These are phyloP conservation scores for Colletotrichum sp. DNA, from an alignment of 2,329 filamentous ascomycete species.

Conservation along the genomic window DNA sequence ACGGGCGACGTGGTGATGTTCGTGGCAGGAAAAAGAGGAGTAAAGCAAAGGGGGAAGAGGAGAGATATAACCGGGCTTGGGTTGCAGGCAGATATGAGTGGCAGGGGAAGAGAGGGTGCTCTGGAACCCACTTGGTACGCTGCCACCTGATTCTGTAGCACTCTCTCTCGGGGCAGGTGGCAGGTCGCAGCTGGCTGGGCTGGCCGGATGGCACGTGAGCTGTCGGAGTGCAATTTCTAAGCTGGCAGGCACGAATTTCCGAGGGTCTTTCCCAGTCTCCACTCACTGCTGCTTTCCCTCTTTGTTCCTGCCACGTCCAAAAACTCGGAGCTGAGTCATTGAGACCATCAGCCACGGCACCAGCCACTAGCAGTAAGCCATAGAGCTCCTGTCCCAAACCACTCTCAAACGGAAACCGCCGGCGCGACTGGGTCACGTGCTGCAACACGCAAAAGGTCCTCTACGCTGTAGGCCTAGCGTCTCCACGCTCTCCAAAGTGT, in stretches of 20 bases:
- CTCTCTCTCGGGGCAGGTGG: background rate
- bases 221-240: background rate
- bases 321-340: background rate
- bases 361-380: background rate
- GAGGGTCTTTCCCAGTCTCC: background rate
- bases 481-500: background rate
- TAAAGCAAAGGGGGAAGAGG: conserved; percentile 1
- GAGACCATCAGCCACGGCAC: background rate
- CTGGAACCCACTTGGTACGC: conserved; percentile 12
- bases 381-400: background rate
- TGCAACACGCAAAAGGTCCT: conserved; percentile 8
- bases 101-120: background rate
- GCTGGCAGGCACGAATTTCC: background rate
- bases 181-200: background rate
- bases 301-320: background rate
- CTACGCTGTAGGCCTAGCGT: background rate
- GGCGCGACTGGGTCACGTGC: background rate
- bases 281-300: background rate
- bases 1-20: conserved; percentile 1
- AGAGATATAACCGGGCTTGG: conserved; percentile 13
- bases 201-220: background rate
- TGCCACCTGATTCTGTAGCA: conserved; percentile 18
- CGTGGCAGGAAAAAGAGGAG: conserved; percentile 16
- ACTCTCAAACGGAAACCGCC: background rate
- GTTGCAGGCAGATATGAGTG: conserved; percentile 1